Evolutionary conservation across 1,284 basidiomycete genomes (phyloP), one percentile per base, ranked within the genome.

Genomic region (Heterobasidion parviporum): DNA sequence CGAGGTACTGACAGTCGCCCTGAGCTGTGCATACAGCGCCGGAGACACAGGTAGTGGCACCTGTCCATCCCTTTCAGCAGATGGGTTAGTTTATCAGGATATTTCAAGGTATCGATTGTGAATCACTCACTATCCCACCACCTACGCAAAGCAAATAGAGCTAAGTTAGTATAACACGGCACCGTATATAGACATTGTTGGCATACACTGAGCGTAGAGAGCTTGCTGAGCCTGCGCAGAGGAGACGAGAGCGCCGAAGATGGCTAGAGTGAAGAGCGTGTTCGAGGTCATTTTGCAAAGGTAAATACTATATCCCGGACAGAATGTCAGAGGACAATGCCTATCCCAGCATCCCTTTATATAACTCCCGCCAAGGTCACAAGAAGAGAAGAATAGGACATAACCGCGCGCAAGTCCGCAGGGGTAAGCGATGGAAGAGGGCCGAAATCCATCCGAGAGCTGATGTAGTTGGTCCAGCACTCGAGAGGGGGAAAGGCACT

Each of bases 11-110:
- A 66, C 68, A 65, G 26, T 60, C 54, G 51, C 64, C 68, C 16
- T 61, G 52, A 7, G 41, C 57, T 9, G 61, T 62, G 57, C 74
- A 77, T 6, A 66, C 63, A 8, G 71, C 60, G 6, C 72, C 72
- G 14, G 70, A 56, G 2, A 65, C 73, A 55, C 75, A 77, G 33
- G 72, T 71, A 3, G 73, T 75, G 44, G 66, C 61, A 6, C 74
- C 75, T 12, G 68, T 59, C 71, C 72, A 75, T 8, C 70, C 70
- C 73, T 69, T 26, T 26, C 5, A 26, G 54, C 1, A 18, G 26
- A 33, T 1, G 6, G 6, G 26, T 5, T 10, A 9, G 15, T 8
- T 58, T 26, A 57, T 32, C 35, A 46, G 6, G 3, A 18, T 46
- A 14, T n/a, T 10, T 33, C 32, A 3, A 4, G 6, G 7, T 14